Evolutionary conservation across 805 yeast species (phyloP).

Genomic region (Priceomyces melissophilus): DNA sequence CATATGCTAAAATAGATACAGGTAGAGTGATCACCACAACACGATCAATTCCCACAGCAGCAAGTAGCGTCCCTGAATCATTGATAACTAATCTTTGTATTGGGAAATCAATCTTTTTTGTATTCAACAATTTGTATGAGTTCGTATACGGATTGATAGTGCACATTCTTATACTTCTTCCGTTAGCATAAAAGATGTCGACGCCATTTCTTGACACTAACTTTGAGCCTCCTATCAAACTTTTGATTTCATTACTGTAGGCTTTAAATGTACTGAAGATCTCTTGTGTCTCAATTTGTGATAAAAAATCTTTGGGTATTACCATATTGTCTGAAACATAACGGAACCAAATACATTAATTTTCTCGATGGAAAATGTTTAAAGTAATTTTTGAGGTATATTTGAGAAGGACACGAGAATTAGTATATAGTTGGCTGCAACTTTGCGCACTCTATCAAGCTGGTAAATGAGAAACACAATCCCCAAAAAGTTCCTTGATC

Average conservation of each 20-base stretch:
- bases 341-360: too few species aligned
- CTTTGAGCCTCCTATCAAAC: conserved; percentile 1
- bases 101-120: conserved; percentile 18
- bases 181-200: conserved; percentile 31
- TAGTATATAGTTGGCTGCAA: too few species aligned
- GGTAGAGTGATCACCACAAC: conserved; percentile 33
- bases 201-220: conserved; percentile 14
- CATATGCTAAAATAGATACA: conserved; percentile 7
- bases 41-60: conserved; percentile 30
- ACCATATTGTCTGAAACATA: too few species aligned
- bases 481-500: too few species aligned
- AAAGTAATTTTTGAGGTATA: too few species aligned
- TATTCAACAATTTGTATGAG: conserved; percentile 20
- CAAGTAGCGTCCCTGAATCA: conserved; percentile 39
- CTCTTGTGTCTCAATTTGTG: conserved; percentile 9
- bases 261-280: conserved; percentile 9
- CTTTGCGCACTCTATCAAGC: too few species aligned
- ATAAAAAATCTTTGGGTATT: conserved; percentile 4
- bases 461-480: too few species aligned
- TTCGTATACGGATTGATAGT: conserved; percentile 16
- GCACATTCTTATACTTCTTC: conserved; percentile 29
- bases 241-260: background rate
- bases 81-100: conserved; percentile 37
- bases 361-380: too few species aligned
- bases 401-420: too few species aligned